Evolutionary conservation across 164 flowering plant genomes (phyloP), one percentile per base, ranked within the genome.

Genomic region (Macadamia tetraphylla): DNA sequence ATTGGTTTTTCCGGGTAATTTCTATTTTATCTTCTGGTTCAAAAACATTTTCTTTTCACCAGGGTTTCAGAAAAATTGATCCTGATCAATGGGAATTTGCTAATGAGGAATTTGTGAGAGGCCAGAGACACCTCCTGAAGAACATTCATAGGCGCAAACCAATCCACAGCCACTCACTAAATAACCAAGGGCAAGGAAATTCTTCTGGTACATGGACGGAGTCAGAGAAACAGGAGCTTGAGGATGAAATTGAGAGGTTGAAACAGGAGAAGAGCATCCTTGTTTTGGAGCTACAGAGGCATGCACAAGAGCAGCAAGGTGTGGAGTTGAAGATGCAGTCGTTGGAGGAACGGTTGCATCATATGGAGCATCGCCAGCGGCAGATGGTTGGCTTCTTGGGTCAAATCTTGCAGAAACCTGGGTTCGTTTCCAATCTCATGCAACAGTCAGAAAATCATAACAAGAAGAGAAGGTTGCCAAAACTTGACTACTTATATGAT

Each of bases 61-160:
- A 92, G 97, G 97, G 96, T 30, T 92, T 92, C 70, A 76, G 90
- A 74, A 92, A 92, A 79, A 65, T 82, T 52, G 96, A 92, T 78
- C 94, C 94, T 2, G 96, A 92, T 58, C 92, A 85, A 58, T 92
- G 96, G 96, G 97, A 92, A 67, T 92, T 92, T 74, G 91, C 87
- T 11, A 92, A 90, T 52, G 96, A 88, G 63, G 95, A 86, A 40
- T 92, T 92, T 65, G 56, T 87, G 31, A 80, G 88, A 75, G 96
- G 92, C n/a, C 81, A 87, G 69, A 76, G 70, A 56, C 85, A 90
- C 55, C 88, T 90, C 52, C 55, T 92, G 61, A 88, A 81, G 70
- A 92, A 87, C 23, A 92, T 92, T 44, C 85, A 88, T 68, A 67
- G 98, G 23, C 84, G 96, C 18, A 92, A 92, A 67, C 98, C 98